Percentiles rank a stretch among this genome's conserved stretches.
Conservation (phyloP, 176 grass and related monocot species). For the Typha latifolia region DNA sequence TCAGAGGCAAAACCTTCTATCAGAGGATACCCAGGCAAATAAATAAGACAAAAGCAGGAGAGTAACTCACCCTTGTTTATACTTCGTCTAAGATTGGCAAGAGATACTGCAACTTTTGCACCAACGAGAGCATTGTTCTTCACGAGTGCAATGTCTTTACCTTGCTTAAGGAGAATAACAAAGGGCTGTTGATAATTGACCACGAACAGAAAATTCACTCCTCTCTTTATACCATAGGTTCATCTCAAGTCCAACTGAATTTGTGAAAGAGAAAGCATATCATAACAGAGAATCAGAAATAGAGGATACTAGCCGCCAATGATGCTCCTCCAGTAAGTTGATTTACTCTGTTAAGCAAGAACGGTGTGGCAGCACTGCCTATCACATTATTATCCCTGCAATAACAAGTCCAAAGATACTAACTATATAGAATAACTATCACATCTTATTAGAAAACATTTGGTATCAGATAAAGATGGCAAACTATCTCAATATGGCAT, state of each 20-base stretch:
- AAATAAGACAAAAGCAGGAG: not conserved
- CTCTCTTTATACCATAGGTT: not conserved
- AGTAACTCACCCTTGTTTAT: slow-evolving; percentile 27
- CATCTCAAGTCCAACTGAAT: not conserved
- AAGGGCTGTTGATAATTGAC: not conserved
- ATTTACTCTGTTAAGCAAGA: slow-evolving; percentile 82
- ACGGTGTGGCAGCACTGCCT: slow-evolving; percentile 69
- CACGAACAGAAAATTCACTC: not conserved
- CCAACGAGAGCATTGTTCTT: slow-evolving; percentile 87
- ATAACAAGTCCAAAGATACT: slow-evolving; percentile 10
- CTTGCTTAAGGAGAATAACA: slow-evolving; percentile 34
- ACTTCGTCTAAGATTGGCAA: slow-evolving; percentile 40
- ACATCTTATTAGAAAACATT: too few relatives aligned
- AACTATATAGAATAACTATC: not conserved
- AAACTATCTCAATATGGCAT: too few relatives aligned
- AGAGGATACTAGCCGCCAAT: slow-evolving; percentile 78
- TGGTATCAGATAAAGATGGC: too few relatives aligned
- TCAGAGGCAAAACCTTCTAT: not conserved
- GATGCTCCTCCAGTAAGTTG: slow-evolving; percentile 68
- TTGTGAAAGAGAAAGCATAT: not conserved
- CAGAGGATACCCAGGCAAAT: not conserved
- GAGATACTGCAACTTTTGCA: slow-evolving; percentile 61
- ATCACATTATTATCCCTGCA: slow-evolving; percentile 56
- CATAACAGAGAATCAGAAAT: slow-evolving; percentile 1
- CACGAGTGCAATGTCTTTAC: slow-evolving; percentile 80